Evolutionary conservation across 805 yeast species (phyloP).

Genomic region (Saturnispora besseyi): DNA sequence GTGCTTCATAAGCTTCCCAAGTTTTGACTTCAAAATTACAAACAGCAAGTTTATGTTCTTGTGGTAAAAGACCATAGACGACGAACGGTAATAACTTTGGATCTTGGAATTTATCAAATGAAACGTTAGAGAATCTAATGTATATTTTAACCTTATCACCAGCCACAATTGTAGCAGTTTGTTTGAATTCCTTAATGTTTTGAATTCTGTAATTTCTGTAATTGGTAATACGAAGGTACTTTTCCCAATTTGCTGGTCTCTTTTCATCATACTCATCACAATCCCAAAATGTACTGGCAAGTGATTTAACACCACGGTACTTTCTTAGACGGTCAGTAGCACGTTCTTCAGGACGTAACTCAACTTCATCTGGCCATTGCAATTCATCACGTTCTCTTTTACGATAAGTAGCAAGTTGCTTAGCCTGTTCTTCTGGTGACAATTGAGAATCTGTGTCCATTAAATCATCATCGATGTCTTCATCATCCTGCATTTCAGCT

Average conservation of each 20-base stretch:
- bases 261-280: constrained; percentile 70
- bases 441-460: constrained; percentile 64
- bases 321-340: constrained; percentile 68
- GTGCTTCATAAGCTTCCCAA: constrained; percentile 84
- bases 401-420: constrained; percentile 64
- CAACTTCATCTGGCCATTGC: constrained; percentile 95
- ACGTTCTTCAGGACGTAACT: constrained; percentile 63
- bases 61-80: constrained; percentile 65
- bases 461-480: constrained; percentile 35
- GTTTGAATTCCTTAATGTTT: constrained; percentile 49
- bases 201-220: constrained; percentile 68
- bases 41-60: constrained; percentile 81
- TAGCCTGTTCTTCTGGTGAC: constrained; percentile 72
- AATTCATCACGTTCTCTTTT: constrained; percentile 68
- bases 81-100: constrained; percentile 44
- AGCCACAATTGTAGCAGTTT: constrained; percentile 39
- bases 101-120: constrained; percentile 37
- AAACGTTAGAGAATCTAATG: constrained; percentile 45
- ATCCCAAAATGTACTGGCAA: constrained; percentile 81
- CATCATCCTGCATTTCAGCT: constrained; percentile 1
- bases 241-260: constrained; percentile 66
- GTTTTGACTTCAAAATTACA: constrained; percentile 74
- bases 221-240: constrained; percentile 65
- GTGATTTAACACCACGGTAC: constrained; percentile 80
- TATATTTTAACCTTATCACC: constrained; percentile 59